Evolutionary conservation across 2,329 filamentous ascomycete species (phyloP).

Genomic region (Phaeosphaeria sp.): DNA sequence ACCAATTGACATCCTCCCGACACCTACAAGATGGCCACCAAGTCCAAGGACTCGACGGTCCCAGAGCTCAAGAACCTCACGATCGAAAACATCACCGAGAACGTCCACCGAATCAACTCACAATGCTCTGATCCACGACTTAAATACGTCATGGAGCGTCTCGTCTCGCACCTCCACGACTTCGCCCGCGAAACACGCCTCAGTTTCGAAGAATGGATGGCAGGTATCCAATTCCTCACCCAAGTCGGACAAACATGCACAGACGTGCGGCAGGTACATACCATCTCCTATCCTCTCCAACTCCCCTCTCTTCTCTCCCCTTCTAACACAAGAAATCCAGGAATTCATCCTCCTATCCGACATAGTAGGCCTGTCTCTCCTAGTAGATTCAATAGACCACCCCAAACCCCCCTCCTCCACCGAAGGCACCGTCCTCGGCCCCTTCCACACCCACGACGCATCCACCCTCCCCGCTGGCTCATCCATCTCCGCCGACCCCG

Average conservation of each 20-base stretch:
- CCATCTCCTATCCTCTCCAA: neutral
- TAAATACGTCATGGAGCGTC: conserved; percentile 74
- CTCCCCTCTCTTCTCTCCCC: neutral
- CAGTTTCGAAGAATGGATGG: conserved; percentile 80
- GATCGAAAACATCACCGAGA: conserved; percentile 81
- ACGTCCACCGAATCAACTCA: conserved; percentile 77
- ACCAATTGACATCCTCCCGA: neutral
- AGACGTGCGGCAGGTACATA: conserved; percentile 71
- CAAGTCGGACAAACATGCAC: conserved; percentile 75
- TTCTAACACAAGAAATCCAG: too few species aligned
- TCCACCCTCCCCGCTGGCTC: conserved; percentile 61
- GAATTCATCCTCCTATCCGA: conserved; percentile 86
- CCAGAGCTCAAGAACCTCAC: conserved; percentile 67
- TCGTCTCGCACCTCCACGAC: conserved; percentile 81
- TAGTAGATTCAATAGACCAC: conserved; percentile 84
- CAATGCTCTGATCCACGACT: conserved; percentile 69
- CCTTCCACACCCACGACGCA: conserved; percentile 81
- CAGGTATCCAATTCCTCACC: conserved; percentile 74
- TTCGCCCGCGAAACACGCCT: conserved; percentile 81
- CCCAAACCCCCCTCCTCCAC: conserved; percentile 74
- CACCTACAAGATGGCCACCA: conserved; percentile 8
- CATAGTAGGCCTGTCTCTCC: conserved; percentile 77
- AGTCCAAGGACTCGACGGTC: conserved; percentile 9
- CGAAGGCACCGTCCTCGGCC: conserved; percentile 80
- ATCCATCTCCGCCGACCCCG: conserved; percentile 73